These are phyloP conservation scores for Nakazawaea ishiwadae DNA, from an alignment of 805 yeast genomes.

Conservation along the genomic window DNA sequence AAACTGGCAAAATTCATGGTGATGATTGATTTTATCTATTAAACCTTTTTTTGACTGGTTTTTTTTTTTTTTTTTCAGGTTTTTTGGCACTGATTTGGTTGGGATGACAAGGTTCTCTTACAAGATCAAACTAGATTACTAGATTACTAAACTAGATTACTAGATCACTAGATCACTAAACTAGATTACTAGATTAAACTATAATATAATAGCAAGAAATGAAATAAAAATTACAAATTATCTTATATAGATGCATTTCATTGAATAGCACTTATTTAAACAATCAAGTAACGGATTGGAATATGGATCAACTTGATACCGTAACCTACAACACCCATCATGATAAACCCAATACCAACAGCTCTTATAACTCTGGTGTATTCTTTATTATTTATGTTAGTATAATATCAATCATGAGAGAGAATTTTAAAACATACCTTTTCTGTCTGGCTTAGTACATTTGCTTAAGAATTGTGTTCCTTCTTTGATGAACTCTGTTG, in stretches of 20 bases:
- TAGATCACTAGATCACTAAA: too few relatives aligned
- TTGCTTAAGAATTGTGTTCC: constrained; percentile 84
- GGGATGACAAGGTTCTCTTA: too few relatives aligned
- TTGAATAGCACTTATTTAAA: constrained; percentile 42
- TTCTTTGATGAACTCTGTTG: constrained; percentile 87
- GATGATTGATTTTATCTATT: neutral
- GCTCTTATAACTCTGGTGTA: constrained; percentile 87
- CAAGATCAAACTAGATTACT: too few relatives aligned
- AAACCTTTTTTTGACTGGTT: neutral
- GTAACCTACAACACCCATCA: constrained; percentile 98
- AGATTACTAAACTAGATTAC: too few relatives aligned
- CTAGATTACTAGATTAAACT: too few relatives aligned
- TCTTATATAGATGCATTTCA: too few relatives aligned
- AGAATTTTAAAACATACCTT: constrained; percentile 42
- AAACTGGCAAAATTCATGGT: constrained; percentile 21
- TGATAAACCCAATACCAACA: constrained; percentile 93
- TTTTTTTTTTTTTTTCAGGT: neutral
- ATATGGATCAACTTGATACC: constrained; percentile 91
- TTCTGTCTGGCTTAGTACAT: constrained; percentile 89
- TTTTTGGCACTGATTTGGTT: constrained; percentile 20
- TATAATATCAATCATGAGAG: neutral
- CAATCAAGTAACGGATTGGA: constrained; percentile 94
- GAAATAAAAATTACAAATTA: too few relatives aligned
- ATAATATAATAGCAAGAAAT: too few relatives aligned
- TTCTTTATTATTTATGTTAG: constrained; percentile 42